These are phyloP conservation scores for Coemansia sp. DNA, from an alignment of 192 early-diverging fungal species.

Conservation along the genomic window DNA sequence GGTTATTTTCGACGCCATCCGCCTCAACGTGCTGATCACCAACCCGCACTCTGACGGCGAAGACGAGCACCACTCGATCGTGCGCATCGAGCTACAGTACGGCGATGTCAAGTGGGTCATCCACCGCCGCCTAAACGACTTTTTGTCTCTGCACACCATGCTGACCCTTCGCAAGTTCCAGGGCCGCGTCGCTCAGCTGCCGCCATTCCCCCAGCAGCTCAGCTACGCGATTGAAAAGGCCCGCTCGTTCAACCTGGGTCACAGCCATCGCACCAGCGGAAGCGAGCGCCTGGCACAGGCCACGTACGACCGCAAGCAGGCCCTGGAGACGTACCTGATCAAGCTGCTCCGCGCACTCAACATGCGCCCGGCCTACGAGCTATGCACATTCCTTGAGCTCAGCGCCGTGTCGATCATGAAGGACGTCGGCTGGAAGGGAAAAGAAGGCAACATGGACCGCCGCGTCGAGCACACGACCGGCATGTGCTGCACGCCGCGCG, in stretches of 20 bases:
- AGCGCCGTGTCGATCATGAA: conserved; percentile 67
- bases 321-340: conserved; percentile 61
- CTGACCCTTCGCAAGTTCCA: conserved; percentile 53
- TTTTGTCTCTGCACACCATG: conserved; percentile 61
- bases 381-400: conserved; percentile 75
- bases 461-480: conserved; percentile 55
- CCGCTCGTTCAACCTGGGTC: conserved; percentile 28
- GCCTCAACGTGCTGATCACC: conserved; percentile 26
- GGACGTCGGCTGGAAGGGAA: conserved; percentile 83
- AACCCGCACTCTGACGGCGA: conserved; percentile 4
- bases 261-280: conserved; percentile 8
- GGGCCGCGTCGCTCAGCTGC: conserved; percentile 40
- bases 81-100: conserved; percentile 72
- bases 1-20: conserved; percentile 52
- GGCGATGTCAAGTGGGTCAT: conserved; percentile 79
- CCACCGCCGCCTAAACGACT: conserved; percentile 59
- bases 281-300: conserved; percentile 34
- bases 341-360: conserved; percentile 57
- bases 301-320: conserved; percentile 51
- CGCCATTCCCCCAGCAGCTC: conserved; percentile 46
- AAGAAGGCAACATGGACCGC: conserved; percentile 70
- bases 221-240: conserved; percentile 41
- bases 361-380: conserved; percentile 62
- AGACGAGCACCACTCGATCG: conserved; percentile 53
- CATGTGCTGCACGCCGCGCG: conserved; percentile 48